Evolutionary conservation across 2,329 filamentous ascomycete species (phyloP), one percentile per base, ranked within the genome.

Genomic region (Aspergillus oerlinghausenensis): DNA sequence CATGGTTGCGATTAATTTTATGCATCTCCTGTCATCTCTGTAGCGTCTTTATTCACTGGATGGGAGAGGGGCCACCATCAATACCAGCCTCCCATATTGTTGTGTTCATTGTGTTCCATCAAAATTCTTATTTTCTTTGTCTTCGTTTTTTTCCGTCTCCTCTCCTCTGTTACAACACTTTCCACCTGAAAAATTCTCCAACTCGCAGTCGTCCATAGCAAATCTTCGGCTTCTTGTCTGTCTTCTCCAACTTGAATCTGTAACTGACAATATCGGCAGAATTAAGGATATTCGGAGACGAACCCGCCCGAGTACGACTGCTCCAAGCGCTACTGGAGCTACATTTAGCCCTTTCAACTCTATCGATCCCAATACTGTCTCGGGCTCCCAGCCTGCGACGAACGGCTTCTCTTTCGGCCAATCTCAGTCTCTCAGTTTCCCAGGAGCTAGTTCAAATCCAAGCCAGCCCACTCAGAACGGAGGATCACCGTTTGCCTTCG

Each of bases 401-500:
- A 72, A 70, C 56, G 66, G 69, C 6, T 71, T 73, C 49, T 54
- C 60, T 28, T 74, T 74, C 58, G 69, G 70, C n/a, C 68, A 73
- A 57, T 70, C 68, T 47, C 72, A 72, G 55, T 70, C 68, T 48
- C 72, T 72, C 54, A 72, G 68, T 54, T 74, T 74, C 51, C 68
- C 67, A 48, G 68, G 66, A 54, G 64, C 67, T 23, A 60, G 56
- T 49, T 57, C 66, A 54, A 60, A 50, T 49, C 52, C 64, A 29
- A 63, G 58, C 40, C 64, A 63, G 52, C 56, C 62, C 23, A 58
- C 54, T 28, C 61, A 66, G 29, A 71, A 66, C 60, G 64, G 66
- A 35, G 56, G 62, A 10, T 62, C 68, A 28, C 66, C 68, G 19
- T 64, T 72, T 53, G 55, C 67, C 29, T 71, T 73, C 56, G 71